Conservation (phyloP, 1,139 yeast species). For the Debaryomycetaceae sp. region DNA sequence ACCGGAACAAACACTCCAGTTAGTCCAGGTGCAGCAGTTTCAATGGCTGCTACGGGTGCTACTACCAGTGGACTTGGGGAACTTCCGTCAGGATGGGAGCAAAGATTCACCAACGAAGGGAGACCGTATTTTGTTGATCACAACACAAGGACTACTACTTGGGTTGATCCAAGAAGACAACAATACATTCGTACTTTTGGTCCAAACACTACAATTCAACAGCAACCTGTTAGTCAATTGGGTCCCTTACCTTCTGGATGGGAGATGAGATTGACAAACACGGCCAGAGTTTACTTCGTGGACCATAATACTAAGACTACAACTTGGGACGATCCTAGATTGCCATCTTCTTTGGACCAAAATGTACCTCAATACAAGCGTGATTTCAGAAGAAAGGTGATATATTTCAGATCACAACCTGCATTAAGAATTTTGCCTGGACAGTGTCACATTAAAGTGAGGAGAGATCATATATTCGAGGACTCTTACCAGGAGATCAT, state of each 20-base stretch:
- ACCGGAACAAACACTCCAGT: conserved; percentile 48
- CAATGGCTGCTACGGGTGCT: conserved; percentile 84
- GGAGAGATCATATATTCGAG: conserved; percentile 94
- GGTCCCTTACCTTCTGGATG: conserved; percentile 99
- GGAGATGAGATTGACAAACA: conserved; percentile 99
- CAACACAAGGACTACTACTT: conserved; percentile 96
- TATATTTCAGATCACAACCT: conserved; percentile 97
- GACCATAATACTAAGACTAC: conserved; percentile 99
- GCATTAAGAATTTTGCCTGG: conserved; percentile 96
- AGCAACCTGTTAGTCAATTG: conserved; percentile 96
- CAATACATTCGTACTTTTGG: conserved; percentile 96
- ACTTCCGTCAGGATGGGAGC: conserved; percentile 99
- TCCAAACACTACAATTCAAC: conserved; percentile 85
- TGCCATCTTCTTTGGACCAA: conserved; percentile 95
- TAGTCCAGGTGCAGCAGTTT: conserved; percentile 68
- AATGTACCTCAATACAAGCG: conserved; percentile 99
- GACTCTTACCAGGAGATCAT: conserved; percentile 97
- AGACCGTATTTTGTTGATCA: conserved; percentile 98
- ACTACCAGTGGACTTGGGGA: conserved; percentile 97
- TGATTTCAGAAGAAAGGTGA: conserved; percentile 95
- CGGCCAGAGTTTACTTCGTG: conserved; percentile 96
- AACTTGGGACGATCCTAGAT: conserved; percentile 99
- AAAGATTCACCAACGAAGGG: conserved; percentile 96
- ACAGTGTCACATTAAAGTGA: conserved; percentile 95
- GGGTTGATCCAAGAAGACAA: conserved; percentile 99